Conservation (phyloP, 345 rosid species). For the Eucalyptus fibrosa region DNA sequence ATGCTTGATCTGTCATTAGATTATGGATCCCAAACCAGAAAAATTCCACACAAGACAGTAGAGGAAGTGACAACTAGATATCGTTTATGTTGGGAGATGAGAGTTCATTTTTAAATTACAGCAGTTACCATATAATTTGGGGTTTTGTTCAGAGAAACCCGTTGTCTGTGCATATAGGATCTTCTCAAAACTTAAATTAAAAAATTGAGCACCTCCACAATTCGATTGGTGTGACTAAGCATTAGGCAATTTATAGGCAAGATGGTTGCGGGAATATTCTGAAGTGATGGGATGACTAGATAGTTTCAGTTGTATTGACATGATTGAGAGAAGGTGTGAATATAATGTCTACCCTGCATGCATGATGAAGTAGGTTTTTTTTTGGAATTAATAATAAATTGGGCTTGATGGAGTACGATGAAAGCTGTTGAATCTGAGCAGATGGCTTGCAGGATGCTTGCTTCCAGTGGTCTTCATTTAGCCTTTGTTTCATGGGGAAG, state of each 20-base stretch:
- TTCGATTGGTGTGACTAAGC: not conserved
- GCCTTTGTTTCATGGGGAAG: not conserved
- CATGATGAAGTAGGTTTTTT: not conserved
- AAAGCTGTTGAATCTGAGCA: not conserved
- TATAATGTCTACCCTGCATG: not conserved
- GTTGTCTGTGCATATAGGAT: not conserved
- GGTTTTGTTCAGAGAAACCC: not conserved
- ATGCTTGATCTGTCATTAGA: not conserved
- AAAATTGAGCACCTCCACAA: not conserved
- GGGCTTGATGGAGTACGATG: not conserved
- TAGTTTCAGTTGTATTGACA: not conserved
- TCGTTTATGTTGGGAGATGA: not conserved
- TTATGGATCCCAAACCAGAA: not conserved
- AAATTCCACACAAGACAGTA: not conserved
- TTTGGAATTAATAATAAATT: not conserved
- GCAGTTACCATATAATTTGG: not conserved
- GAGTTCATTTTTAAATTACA: not conserved
- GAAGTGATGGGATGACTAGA: not conserved
- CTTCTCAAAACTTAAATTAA: not conserved
- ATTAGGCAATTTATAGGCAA: not conserved
- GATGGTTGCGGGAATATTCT: not conserved
- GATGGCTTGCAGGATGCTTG: not conserved
- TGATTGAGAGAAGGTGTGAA: not conserved
- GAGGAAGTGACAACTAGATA: not conserved
- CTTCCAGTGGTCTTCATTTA: not conserved